Evolutionary conservation across 2,329 filamentous ascomycete species (phyloP).

Genomic region (Diaporthe caulivora): DNA sequence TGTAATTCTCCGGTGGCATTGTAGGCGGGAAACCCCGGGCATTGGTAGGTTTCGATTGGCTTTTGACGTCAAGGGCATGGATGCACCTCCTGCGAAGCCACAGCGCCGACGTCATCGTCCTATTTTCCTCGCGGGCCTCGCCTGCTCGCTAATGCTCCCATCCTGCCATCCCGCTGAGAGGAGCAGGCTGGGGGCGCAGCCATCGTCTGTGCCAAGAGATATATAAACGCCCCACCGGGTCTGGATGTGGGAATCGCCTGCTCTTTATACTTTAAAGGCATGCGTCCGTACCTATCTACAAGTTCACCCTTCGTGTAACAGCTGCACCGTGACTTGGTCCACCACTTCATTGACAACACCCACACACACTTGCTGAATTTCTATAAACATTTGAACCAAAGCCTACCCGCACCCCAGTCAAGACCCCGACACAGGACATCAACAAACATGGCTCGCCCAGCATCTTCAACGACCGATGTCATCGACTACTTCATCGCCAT

Average conservation of each 20-base stretch:
- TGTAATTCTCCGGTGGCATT: constrained; percentile 4
- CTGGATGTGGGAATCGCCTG: not conserved
- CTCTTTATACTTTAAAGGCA: not conserved
- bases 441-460: constrained; percentile 36
- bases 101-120: constrained; percentile 26
- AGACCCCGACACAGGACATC: not conserved
- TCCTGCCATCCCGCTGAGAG: not conserved
- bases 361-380: not conserved
- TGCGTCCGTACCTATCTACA: not conserved
- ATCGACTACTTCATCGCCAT: constrained; percentile 39
- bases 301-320: too few species aligned
- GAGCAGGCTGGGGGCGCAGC: constrained; percentile 15
- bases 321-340: not conserved
- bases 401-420: not conserved
- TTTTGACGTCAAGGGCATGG: constrained; percentile 33
- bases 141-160: not conserved
- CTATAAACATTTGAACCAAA: not conserved
- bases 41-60: not conserved
- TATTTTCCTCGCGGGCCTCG: constrained; percentile 2
- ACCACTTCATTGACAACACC: not conserved
- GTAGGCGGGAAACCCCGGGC: not conserved
- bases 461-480: constrained; percentile 38
- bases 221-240: constrained; percentile 9
- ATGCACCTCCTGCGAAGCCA: constrained; percentile 24
- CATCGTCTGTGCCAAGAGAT: constrained; percentile 16